These are phyloP conservation scores for Lodderomyces parapsilosis DNA, from an alignment of 1,139 yeast genomes.

Conservation along the genomic window DNA sequence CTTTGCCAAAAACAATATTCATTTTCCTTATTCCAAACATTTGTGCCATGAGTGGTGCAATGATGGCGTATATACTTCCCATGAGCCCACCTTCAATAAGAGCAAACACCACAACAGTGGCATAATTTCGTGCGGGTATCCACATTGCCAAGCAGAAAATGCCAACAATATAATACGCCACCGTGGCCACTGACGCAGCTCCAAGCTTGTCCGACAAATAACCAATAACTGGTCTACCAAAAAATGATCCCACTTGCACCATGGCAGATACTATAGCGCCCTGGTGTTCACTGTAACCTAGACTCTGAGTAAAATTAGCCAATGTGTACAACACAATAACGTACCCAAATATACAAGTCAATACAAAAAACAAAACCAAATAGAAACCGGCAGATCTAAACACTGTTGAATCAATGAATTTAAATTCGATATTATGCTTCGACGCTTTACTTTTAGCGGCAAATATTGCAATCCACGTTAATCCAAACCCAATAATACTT, in stretches of 20 bases:
- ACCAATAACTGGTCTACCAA: constrained; percentile 45
- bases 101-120: constrained; percentile 27
- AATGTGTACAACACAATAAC: constrained; percentile 44
- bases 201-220: constrained; percentile 39
- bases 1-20: constrained; percentile 46
- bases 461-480: constrained; percentile 30
- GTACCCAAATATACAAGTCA: constrained; percentile 46
- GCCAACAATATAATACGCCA: constrained; percentile 22
- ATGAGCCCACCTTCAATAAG: constrained; percentile 27
- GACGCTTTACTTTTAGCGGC: constrained; percentile 24
- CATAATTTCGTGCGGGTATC: constrained; percentile 35
- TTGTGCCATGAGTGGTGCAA: constrained; percentile 32
- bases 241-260: constrained; percentile 41
- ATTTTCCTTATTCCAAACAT: constrained; percentile 49
- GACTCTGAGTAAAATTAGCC: constrained; percentile 43
- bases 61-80: constrained; percentile 30
- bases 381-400: constrained; percentile 31
- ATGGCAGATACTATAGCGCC: constrained; percentile 47
- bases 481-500: constrained; percentile 33
- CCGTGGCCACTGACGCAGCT: constrained; percentile 34
- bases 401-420: constrained; percentile 30
- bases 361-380: constrained; percentile 29
- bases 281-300: constrained; percentile 40
- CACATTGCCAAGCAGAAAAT: constrained; percentile 34
- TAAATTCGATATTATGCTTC: constrained; percentile 28